Evolutionary conservation across 2,329 filamentous ascomycete species (phyloP).

Genomic region (Penicillium polonicum): DNA sequence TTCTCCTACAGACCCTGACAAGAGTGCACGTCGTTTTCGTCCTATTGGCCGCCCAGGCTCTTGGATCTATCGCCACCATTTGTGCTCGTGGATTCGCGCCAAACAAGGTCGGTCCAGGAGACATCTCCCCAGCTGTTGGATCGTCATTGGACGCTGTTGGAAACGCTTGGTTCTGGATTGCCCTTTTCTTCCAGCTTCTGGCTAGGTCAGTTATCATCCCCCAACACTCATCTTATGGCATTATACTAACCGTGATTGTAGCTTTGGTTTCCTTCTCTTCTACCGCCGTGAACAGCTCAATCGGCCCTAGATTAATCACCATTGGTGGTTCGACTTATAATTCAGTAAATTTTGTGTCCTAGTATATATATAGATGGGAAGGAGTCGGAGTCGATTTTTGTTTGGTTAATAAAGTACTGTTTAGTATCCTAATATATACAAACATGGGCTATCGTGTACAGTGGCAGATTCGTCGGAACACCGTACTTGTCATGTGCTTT

Average conservation of each 20-base stretch:
- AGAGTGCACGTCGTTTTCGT: slow-evolving; percentile 63
- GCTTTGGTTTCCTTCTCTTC: slow-evolving; percentile 43
- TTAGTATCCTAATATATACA: neutral
- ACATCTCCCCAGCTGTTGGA: slow-evolving; percentile 61
- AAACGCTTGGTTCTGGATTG: slow-evolving; percentile 61
- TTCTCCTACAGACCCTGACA: slow-evolving; percentile 63
- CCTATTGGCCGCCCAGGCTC: slow-evolving; percentile 58
- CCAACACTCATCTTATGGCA: neutral
- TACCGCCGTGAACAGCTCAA: slow-evolving; percentile 48
- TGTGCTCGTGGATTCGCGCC: slow-evolving; percentile 60
- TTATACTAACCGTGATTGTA: slow-evolving; percentile 17
- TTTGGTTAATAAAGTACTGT: neutral
- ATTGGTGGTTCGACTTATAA: neutral
- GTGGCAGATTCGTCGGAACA: neutral
- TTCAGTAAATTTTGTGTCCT: neutral
- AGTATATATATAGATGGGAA: neutral
- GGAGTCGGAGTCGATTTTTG: neutral
- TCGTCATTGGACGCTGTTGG: slow-evolving; percentile 47
- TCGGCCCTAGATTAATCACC: slow-evolving; percentile 36
- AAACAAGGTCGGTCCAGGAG: slow-evolving; percentile 60
- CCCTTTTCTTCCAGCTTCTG: slow-evolving; percentile 56
- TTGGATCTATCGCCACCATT: slow-evolving; percentile 63
- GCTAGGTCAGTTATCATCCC: slow-evolving; percentile 56
- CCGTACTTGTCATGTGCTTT: no score
- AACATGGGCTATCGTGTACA: neutral